A percentile compares a stretch with the other conserved stretches of the same genome.
Evolutionary conservation across 352 stramenopile species (phyloP).

Genomic region (Phytophthora syringae): DNA sequence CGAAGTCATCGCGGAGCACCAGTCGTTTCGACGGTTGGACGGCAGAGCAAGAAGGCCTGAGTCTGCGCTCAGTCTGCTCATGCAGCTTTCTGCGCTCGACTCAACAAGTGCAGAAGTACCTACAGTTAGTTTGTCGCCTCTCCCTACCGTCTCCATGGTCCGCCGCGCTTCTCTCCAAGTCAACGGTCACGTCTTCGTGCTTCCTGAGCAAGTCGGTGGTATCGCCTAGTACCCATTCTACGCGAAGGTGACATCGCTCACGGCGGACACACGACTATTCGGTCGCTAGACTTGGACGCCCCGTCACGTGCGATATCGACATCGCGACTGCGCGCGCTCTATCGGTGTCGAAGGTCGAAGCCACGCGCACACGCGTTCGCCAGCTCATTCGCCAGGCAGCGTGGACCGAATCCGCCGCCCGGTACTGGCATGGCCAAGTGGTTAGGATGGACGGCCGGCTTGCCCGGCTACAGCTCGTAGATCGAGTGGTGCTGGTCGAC

Average conservation of each 20-base stretch:
- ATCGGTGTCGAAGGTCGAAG: slow-evolving; percentile 1
- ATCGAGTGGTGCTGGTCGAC: slow-evolving; percentile 7
- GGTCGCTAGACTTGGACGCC: not conserved
- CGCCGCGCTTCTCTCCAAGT: slow-evolving; percentile 10
- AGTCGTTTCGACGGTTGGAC: no score
- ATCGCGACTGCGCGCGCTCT: not conserved
- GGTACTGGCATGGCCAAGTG: slow-evolving; percentile 19
- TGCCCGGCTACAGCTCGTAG: slow-evolving; percentile 9
- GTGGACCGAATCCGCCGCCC: slow-evolving; percentile 5
- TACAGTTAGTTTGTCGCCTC: not conserved
- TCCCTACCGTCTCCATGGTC: not conserved
- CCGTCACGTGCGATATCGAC: not conserved
- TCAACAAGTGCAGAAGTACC: no score
- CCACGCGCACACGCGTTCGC: slow-evolving; percentile 1
- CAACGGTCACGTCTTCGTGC: slow-evolving; percentile 2
- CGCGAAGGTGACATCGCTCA: slow-evolving; percentile 1
- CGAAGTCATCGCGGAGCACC: no score
- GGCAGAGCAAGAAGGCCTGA: no score
- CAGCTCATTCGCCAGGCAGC: slow-evolving; percentile 7
- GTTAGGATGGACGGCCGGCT: slow-evolving; percentile 5
- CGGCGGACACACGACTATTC: not conserved
- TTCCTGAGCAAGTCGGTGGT: slow-evolving; percentile 3
- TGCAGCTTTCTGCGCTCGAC: no score
- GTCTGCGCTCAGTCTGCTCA: no score
- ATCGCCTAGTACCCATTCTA: slow-evolving; percentile 20